phyloP scores from a whole-genome alignment of 768 basidiomycete species.

The Collybia sp. region DNA sequence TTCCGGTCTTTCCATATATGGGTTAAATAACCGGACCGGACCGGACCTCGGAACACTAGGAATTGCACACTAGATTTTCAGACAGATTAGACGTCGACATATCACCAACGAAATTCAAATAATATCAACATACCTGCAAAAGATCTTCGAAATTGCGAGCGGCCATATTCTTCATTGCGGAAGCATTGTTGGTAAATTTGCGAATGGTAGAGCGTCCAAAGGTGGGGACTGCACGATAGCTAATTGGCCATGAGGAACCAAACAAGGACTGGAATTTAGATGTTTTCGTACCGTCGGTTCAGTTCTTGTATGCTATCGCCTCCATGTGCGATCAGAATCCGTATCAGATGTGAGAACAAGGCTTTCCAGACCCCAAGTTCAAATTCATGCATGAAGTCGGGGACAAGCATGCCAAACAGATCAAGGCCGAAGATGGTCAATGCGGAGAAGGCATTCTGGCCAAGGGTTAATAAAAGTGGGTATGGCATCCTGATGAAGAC shows the following conservation, averaged over 20 bases:
- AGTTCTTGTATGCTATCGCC: slow-evolving; percentile 14
- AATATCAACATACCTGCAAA: slow-evolving; percentile 15
- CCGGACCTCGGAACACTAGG: too few species aligned
- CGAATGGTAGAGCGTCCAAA: slow-evolving; percentile 25
- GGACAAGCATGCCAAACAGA: slow-evolving; percentile 19
- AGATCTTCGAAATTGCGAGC: slow-evolving; percentile 24
- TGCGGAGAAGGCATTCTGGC: slow-evolving; percentile 30
- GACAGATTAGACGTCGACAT: too few species aligned
- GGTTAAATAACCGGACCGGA: too few species aligned
- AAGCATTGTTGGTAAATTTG: slow-evolving; percentile 14
- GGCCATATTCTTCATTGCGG: slow-evolving; percentile 14
- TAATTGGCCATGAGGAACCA: slow-evolving; percentile 4
- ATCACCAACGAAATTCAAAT: too few species aligned
- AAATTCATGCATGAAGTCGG: slow-evolving; percentile 34
- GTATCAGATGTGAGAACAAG: slow-evolving; percentile 28
- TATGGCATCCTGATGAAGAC: not conserved
- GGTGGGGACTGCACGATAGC: slow-evolving; percentile 22
- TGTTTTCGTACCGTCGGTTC: slow-evolving; percentile 18
- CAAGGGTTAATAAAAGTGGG: not conserved
- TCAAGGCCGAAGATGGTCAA: slow-evolving; percentile 16
- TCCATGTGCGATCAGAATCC: slow-evolving; percentile 20
- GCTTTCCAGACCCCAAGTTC: slow-evolving; percentile 35
- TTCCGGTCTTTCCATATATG: too few species aligned
- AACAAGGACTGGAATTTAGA: not conserved
- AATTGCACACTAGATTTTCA: too few species aligned